Base-by-base conservation (phyloP, 1,284 basidiomycete genomes). In the Cystobasidium sp. region DNA sequence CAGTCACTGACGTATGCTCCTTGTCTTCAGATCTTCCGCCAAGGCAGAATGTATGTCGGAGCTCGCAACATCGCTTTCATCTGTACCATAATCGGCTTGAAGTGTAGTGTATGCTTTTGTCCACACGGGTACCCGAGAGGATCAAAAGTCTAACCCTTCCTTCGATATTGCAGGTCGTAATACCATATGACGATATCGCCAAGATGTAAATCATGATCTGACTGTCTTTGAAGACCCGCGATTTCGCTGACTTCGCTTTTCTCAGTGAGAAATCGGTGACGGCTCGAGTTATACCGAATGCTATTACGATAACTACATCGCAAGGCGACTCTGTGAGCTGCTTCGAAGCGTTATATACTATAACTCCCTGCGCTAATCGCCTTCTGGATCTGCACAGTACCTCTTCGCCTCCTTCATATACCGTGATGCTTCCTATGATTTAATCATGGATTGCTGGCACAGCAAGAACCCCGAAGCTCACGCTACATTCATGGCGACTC, bases 231-330 rank as follows among this genome's bases (percentile, higher is more conserved):
- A 18, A 43, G 18, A 43, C 18, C 31, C 41, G 16, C 52, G 10
- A 1, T 52, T 43, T n/a, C 12, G 41, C 41, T 59, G 8, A 31
- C 4, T 6, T 44, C 16, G 20, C 10, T 52, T 1, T 88, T 43
- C 85, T 88, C n/a, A 88, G 99, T 56, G 96, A 99, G 82, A 98
- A 98, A 86, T 92, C 91, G 79, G 98, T 96, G 94, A 99, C 97
- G 0, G 96, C 96, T 0, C 92, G 96, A 78, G 93, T 99, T 74
- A 99, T 99, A 76, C 96, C 97, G 10, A 99, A 99, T 81, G 96
- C 94, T 12, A 96, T 99, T 78, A 91, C 92, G 79, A 87, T 99
- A 68, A 88, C 90, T 14, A 97, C 95, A 0, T 86, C 88, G 24
- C 89, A 90, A 16, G 70, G 70, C 43, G 63, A 64, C 10, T 7